Base-by-base conservation (phyloP, 257 asterid species). In the Mentha longifolia region DNA sequence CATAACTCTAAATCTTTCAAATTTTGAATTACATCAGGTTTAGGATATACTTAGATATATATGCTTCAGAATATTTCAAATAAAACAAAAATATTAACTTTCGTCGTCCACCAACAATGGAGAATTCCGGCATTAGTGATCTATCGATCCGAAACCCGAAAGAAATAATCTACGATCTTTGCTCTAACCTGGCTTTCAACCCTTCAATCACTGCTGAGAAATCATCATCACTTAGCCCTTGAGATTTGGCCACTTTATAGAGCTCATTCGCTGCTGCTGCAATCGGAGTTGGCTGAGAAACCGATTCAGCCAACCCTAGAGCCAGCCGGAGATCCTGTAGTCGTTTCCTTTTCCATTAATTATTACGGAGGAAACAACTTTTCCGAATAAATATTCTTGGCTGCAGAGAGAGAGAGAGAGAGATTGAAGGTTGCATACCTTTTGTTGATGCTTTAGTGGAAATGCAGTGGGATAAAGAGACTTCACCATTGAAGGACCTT, bases 401-500 rank as follows among this genome's bases (percentile, higher is more conserved):
- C 14, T 54, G 31, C 20, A 54, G 61, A 6, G 28, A 50, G 10
- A 1, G 58, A 10, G 4, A 28, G 63, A n/a, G 50, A 12, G 46
- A 6, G 39, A 0, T 17, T 0, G 13, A 17, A 35, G 25, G 70
- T 6, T 67, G 63, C 33, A 16, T 62, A 92, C 98, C 96, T 92
- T 92, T 76, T 92, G 98, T 80, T 90, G 98, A 82, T 90, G 98
- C 85, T 92, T 88, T 9, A 92, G 71, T 45, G 98, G 98, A 65
- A 90, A 88, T 9, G 98, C 97, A n/a, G 98, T 83, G 20, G 98
- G 96, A 74, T 92, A 92, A 35, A 54, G 46, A 30, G 97, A 88
- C 75, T 92, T 82, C 55, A 90, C 88, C 98, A 92, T 90, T 0
- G 97, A 90, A 43, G 98, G 98, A 28, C 98, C 98, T 92, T 92